These are phyloP conservation scores for Endocalyx cinctus DNA, from an alignment of 2,329 filamentous ascomycete genomes.

Conservation along the genomic window DNA sequence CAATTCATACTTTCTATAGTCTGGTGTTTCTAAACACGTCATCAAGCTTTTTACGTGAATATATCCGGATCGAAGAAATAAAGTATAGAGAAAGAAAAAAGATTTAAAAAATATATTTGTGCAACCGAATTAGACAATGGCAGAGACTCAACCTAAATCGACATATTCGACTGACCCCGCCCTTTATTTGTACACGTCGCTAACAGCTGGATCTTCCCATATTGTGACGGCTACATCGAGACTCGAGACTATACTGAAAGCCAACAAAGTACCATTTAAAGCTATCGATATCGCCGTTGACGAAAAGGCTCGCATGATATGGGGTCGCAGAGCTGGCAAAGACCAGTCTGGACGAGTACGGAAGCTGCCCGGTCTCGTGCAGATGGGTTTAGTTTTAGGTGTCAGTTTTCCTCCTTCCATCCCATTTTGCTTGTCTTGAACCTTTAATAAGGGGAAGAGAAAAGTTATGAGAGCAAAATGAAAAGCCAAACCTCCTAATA, in stretches of 20 bases:
- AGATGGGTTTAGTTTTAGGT: conserved; percentile 78
- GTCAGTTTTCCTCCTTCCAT: conserved; percentile 49
- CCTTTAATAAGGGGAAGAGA: too few relatives aligned
- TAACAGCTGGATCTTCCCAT: conserved; percentile 92
- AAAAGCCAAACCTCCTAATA: too few relatives aligned
- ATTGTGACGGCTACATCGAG: conserved; percentile 95
- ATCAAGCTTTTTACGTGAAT: too few relatives aligned
- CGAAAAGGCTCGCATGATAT: conserved; percentile 81
- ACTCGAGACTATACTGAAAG: conserved; percentile 91
- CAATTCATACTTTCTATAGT: too few relatives aligned
- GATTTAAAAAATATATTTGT: too few relatives aligned
- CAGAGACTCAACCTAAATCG: conserved; percentile 23
- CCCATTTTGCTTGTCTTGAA: neutral
- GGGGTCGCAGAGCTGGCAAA: conserved; percentile 78
- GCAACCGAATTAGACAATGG: too few relatives aligned
- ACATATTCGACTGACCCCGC: conserved; percentile 61
- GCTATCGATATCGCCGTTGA: conserved; percentile 89
- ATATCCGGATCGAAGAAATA: too few relatives aligned
- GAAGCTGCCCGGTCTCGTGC: conserved; percentile 85
- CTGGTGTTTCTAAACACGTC: too few relatives aligned
- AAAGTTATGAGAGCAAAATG: too few relatives aligned
- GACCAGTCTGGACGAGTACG: conserved; percentile 55
- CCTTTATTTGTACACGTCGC: conserved; percentile 92
- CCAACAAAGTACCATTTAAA: conserved; percentile 90
- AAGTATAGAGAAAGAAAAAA: too few relatives aligned